Evolutionary conservation across 768 basidiomycete species (phyloP).

Genomic region (Tricholoma bakamatsutake): DNA sequence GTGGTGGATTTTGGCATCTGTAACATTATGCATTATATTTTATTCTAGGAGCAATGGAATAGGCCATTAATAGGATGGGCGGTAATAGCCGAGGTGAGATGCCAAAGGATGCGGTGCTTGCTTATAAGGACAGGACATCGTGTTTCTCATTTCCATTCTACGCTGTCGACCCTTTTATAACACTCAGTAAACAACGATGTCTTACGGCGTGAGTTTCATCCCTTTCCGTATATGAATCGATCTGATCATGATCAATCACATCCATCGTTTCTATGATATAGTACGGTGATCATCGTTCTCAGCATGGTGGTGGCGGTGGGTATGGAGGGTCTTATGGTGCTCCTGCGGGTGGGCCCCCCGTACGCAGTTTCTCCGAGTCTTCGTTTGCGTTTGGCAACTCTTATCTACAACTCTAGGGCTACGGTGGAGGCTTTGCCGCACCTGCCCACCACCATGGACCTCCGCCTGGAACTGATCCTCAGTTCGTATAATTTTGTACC

Average conservation of each 20-base stretch:
- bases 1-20: constrained; percentile 3
- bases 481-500: constrained; percentile 41
- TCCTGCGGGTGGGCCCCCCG: constrained; percentile 21
- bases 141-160: background rate
- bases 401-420: constrained; percentile 20
- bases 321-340: constrained; percentile 18
- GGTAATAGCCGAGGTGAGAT: constrained; percentile 3
- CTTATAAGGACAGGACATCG: background rate
- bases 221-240: background rate
- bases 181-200: constrained; percentile 20
- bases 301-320: constrained; percentile 13
- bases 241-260: background rate
- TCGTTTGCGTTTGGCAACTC: background rate
- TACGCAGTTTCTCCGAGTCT: background rate
- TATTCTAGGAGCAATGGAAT: background rate
- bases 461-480: constrained; percentile 68
- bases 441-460: constrained; percentile 31
- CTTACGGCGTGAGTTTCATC: constrained; percentile 24
- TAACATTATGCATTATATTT: constrained; percentile 5
- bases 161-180: background rate
- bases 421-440: constrained; percentile 34
- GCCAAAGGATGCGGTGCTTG: constrained; percentile 1
- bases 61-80: background rate
- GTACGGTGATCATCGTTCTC: constrained; percentile 19
- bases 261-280: background rate